These are phyloP conservation scores for Nidularia sp. DNA, from an alignment of 768 basidiomycete genomes.

Conservation along the genomic window DNA sequence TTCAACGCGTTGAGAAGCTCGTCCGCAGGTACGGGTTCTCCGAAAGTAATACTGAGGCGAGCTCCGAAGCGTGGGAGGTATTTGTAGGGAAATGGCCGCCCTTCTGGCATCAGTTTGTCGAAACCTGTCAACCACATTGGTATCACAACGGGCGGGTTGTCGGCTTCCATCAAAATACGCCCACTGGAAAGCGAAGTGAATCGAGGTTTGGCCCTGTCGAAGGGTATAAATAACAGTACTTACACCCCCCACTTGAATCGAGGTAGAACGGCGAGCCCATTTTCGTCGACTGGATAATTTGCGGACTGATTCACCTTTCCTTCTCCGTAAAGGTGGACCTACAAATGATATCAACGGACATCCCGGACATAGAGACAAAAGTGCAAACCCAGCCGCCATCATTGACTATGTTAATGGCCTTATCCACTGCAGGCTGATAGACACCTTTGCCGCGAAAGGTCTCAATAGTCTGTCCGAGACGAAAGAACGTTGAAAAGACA, in stretches of 20 bases:
- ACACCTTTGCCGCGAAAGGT: slow-evolving; percentile 90
- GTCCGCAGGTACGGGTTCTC: slow-evolving; percentile 57
- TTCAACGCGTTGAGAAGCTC: slow-evolving; percentile 21
- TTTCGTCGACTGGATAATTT: slow-evolving; percentile 35
- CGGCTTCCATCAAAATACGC: slow-evolving; percentile 66
- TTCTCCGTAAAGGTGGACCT: slow-evolving; percentile 90
- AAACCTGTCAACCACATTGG: slow-evolving; percentile 92
- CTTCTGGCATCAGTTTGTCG: slow-evolving; percentile 88
- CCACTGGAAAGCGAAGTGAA: slow-evolving; percentile 44
- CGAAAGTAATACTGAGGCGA: slow-evolving; percentile 73
- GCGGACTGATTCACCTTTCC: slow-evolving; percentile 80
- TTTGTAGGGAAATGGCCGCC: slow-evolving; percentile 70
- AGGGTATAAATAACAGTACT: slow-evolving; percentile 25
- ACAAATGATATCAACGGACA: neutral
- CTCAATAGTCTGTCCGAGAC: slow-evolving; percentile 86
- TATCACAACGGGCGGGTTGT: slow-evolving; percentile 69
- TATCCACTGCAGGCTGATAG: slow-evolving; percentile 81
- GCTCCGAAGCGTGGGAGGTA: slow-evolving; percentile 61
- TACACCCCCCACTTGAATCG: slow-evolving; percentile 97
- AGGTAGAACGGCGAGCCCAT: slow-evolving; percentile 48
- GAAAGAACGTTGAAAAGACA: slow-evolving; percentile 80
- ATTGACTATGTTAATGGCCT: slow-evolving; percentile 78
- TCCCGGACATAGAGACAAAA: slow-evolving; percentile 1
- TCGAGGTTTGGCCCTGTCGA: slow-evolving; percentile 1
- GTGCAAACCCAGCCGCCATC: slow-evolving; percentile 78